Evolutionary conservation across 2,329 filamentous ascomycete genomes (phyloP).

Genomic region (Penicillium sp.): DNA sequence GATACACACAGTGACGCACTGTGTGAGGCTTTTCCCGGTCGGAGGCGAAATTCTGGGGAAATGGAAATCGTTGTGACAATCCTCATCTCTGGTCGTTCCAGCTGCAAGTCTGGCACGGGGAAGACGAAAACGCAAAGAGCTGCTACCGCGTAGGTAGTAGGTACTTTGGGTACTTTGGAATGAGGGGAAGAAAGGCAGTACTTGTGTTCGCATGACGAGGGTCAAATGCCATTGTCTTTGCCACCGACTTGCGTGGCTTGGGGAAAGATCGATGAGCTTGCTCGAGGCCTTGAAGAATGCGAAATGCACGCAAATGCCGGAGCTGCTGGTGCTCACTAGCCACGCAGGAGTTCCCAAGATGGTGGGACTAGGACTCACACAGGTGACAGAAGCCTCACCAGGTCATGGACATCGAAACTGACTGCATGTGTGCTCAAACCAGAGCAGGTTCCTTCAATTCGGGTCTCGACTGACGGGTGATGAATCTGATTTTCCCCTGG

Average conservation of each 20-base stretch:
- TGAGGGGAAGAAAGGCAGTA: background rate
- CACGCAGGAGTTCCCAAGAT: background rate
- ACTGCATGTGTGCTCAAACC: constrained; percentile 4
- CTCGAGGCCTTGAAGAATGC: constrained; percentile 4
- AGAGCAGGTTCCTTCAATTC: constrained; percentile 10
- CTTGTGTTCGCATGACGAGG: background rate
- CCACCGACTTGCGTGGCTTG: background rate
- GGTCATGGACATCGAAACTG: background rate
- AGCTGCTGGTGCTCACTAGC: constrained; percentile 1
- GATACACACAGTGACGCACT: background rate
- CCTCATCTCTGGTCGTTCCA: background rate
- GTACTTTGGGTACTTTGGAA: background rate
- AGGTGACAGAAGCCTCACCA: background rate
- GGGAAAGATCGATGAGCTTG: background rate
- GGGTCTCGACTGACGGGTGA: constrained; percentile 33
- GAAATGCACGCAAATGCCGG: constrained; percentile 4
- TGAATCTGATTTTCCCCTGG: constrained; percentile 29
- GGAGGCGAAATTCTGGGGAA: constrained; percentile 2
- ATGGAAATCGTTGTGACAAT: background rate
- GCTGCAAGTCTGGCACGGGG: background rate
- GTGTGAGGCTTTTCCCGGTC: background rate
- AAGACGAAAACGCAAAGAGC: background rate
- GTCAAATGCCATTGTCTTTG: background rate
- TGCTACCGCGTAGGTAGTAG: background rate
- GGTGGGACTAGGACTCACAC: background rate